Evolutionary conservation across 345 rosid species (phyloP), one percentile per base, ranked within the genome.

Genomic region (Dimocarpus longan): DNA sequence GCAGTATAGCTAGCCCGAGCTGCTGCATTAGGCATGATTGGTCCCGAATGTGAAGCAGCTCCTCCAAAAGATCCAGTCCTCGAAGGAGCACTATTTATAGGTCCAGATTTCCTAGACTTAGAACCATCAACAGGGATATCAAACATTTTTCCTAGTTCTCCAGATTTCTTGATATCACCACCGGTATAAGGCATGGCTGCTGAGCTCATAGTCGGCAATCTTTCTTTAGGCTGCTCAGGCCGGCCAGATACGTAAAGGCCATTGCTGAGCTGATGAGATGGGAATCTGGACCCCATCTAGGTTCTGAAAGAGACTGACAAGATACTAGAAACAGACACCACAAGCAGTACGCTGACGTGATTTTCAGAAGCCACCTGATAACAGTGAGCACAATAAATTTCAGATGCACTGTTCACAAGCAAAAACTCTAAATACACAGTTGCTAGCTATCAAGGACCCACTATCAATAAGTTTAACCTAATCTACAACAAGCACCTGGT

Each of bases 91-190:
- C 90, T 89, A 46, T 86, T 86, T 72, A 96, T 89, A 46, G 99
- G 99, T 28, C 99, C 99, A 32, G 99, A 96, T 87, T 96, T 96
- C 87, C 98, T 88, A 1, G 97, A 88, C 72, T 91, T 87, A 15
- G 98, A 86, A 52, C 97, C 96, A 72, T 83, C 87, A 71, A 78
- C 46, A 57, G 95, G 91, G 66, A 95, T 91, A 79, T 95, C 99
- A 82, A 95, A 95, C 99, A 95, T 95, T 87, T 90, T 93, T 52
- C 99, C 99, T 39, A 95, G 76, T 65, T 95, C 98, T 85, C 99
- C 99, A 16, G 98, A 95, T 72, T 87, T 93, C 69, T 95, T 95
- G 26, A 95, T 92, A 81, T 95, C 95, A 66, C 98, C 98, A 63
- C 98, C 98, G 8, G 95, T 95, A 80, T 95, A 95, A 12, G 98